phyloP scores from a whole-genome alignment of 257 asterid genomes.

The Fraxinus cuspidata region DNA sequence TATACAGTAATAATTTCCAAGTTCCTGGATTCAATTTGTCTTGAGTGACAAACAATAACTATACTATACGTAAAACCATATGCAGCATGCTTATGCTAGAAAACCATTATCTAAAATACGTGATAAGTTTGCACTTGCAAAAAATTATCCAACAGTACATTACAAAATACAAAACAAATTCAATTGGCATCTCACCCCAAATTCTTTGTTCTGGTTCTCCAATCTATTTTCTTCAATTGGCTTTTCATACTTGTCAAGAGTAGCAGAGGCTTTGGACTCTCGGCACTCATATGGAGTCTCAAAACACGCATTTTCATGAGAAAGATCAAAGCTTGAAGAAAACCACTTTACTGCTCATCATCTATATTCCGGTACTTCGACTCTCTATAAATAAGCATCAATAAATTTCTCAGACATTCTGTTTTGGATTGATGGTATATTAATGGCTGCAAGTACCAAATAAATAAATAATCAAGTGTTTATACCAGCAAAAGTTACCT shows the following conservation, averaged over 20 bases:
- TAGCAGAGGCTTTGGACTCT: constrained; percentile 23
- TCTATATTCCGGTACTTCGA: constrained; percentile 16
- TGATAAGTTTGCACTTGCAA: not conserved
- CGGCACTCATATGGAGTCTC: constrained; percentile 25
- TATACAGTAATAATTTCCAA: constrained; percentile 18
- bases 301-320: constrained; percentile 26
- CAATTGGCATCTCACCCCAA: constrained; percentile 47
- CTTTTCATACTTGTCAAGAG: constrained; percentile 29
- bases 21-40: constrained; percentile 20
- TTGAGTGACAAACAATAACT: not conserved
- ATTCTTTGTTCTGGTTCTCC: constrained; percentile 34
- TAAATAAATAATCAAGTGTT: not conserved
- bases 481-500: not conserved
- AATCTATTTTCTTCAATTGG: constrained; percentile 31
- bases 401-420: not conserved
- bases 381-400: not conserved
- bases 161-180: constrained; percentile 17
- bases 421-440: constrained; percentile 19
- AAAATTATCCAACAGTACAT: not conserved
- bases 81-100: not conserved
- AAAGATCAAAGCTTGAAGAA: constrained; percentile 38
- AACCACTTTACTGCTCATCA: constrained; percentile 52
- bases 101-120: no score
- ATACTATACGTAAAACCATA: no score
- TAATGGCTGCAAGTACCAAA: constrained; percentile 20